phyloP scores from a whole-genome alignment of 2,329 filamentous ascomycete genomes.

The Helotiales sp. region DNA sequence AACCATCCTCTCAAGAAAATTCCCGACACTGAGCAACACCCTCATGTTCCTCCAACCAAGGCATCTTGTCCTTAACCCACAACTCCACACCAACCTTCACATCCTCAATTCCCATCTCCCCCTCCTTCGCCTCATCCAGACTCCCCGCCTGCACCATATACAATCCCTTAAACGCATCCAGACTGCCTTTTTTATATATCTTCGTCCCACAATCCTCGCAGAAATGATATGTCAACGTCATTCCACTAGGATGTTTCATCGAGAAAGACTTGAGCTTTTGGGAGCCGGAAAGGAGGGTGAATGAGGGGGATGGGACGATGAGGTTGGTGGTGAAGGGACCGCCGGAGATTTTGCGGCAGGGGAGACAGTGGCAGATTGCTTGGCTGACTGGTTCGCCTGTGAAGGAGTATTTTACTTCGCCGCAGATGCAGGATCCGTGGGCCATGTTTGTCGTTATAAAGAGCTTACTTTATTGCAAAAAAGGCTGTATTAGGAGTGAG shows the following conservation, averaged over 20 bases:
- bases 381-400: slow-evolving; percentile 8
- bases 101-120: slow-evolving; percentile 3
- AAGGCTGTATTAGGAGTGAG: neutral
- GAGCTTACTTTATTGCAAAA: neutral
- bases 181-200: slow-evolving; percentile 14
- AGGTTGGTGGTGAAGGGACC: slow-evolving; percentile 13
- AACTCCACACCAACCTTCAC: slow-evolving; percentile 12
- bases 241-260: slow-evolving; percentile 7
- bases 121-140: slow-evolving; percentile 3
- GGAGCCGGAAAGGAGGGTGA: slow-evolving; percentile 6
- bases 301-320: slow-evolving; percentile 2
- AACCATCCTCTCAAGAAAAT: slow-evolving; percentile 6
- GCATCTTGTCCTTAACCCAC: slow-evolving; percentile 12
- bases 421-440: slow-evolving; percentile 16
- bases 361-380: slow-evolving; percentile 18
- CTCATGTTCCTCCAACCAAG: slow-evolving; percentile 6
- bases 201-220: slow-evolving; percentile 16
- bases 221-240: slow-evolving; percentile 11
- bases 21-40: slow-evolving; percentile 8
- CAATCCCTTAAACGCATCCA: slow-evolving; percentile 6
- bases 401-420: slow-evolving; percentile 13
- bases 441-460: neutral
- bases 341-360: slow-evolving; percentile 19
- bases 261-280: slow-evolving; percentile 7
- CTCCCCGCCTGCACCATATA: slow-evolving; percentile 17